Base-by-base conservation (phyloP, 352 stramenopile genomes). In the Phytopythium mirpurense region DNA sequence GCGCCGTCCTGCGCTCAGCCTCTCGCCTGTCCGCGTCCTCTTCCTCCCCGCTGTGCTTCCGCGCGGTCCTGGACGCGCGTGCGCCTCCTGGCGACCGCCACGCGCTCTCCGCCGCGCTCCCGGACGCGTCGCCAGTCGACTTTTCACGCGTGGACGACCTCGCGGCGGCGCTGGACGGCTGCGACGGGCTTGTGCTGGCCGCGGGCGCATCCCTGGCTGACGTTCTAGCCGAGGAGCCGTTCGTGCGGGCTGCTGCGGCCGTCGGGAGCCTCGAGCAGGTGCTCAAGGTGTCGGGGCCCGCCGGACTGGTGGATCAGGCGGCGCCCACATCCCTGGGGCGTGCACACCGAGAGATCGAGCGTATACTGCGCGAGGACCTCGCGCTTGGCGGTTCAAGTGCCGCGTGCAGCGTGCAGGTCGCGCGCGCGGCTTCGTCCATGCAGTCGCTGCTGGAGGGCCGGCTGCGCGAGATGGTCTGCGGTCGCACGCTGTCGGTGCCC, bases 401-500 rank as follows among this genome's bases (percentile, higher is more conserved):
- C 56, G 29, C 7, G 9, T 29, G 29, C 15, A n/a, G 31, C 27
- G 45, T 74, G 5, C 59, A 43, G 4, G 67, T 83, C 52, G 38
- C 89, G 45, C 67, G 72, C 21, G 67, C 73, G 31, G 56, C 59
- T 2, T 83, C 63, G 11, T 57, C 68, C 16, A 92, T 92, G 81
- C 68, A 92, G 42, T 59, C 56, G 11, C 76, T 90, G 19, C 57
- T 87, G 2, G 56, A 67, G 21, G 81, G 81, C 27, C 65, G 63
- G 11, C 10, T 76, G 54, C 70, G 59, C 19, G 71, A 87, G 21
- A 86, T 86, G 65, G 60, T 92, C 18, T 78, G 75, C 50, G 74
- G 74, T 0, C 74, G 81, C 18, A 88, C 74, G 26, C 54, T 92
- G 10, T 92, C 81, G 0, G 65, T 76, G 31, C 77, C 76, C 19